Conservation (phyloP, 352 stramenopile species). For the Thraustotheca clavata region DNA sequence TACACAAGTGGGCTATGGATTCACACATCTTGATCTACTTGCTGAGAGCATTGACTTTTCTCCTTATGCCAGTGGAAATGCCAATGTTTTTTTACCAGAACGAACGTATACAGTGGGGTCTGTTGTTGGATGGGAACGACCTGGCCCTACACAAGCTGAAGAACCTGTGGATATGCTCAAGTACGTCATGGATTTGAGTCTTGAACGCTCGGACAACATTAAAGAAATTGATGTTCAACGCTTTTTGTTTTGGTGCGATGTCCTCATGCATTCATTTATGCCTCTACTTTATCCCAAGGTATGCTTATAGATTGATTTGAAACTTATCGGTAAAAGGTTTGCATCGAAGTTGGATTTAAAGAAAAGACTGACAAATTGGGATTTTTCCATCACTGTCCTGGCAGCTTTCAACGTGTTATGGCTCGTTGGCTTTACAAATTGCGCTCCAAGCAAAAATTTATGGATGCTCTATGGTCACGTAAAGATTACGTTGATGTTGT, state of each 20-base stretch:
- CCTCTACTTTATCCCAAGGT: conserved; percentile 74
- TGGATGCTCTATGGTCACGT: conserved; percentile 69
- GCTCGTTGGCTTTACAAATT: conserved; percentile 84
- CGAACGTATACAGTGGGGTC: conserved; percentile 79
- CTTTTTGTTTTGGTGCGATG: conserved; percentile 78
- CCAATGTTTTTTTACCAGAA: conserved; percentile 65
- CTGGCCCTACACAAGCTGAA: conserved; percentile 67
- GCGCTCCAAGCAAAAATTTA: conserved; percentile 65
- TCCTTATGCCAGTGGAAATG: conserved; percentile 63
- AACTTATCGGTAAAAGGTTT: conserved; percentile 26
- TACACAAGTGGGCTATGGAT: conserved; percentile 23
- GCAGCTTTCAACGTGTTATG: conserved; percentile 79
- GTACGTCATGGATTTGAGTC: conserved; percentile 83
- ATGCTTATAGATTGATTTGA: not conserved
- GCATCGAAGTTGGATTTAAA: conserved; percentile 78
- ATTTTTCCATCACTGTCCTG: conserved; percentile 83
- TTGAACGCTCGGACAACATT: conserved; percentile 34
- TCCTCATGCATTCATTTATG: conserved; percentile 89
- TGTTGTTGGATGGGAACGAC: conserved; percentile 78
- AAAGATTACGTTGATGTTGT: conserved; percentile 77
- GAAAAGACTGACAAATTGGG: conserved; percentile 66
- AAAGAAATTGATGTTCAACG: conserved; percentile 28
- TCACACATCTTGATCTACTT: conserved; percentile 64
- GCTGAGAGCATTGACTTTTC: conserved; percentile 81
- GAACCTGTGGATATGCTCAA: conserved; percentile 86